Percentiles rank a stretch among this genome's conserved stretches.
Evolutionary conservation across 2,329 filamentous ascomycete species (phyloP).

Genomic region (Cladosporium sp.): DNA sequence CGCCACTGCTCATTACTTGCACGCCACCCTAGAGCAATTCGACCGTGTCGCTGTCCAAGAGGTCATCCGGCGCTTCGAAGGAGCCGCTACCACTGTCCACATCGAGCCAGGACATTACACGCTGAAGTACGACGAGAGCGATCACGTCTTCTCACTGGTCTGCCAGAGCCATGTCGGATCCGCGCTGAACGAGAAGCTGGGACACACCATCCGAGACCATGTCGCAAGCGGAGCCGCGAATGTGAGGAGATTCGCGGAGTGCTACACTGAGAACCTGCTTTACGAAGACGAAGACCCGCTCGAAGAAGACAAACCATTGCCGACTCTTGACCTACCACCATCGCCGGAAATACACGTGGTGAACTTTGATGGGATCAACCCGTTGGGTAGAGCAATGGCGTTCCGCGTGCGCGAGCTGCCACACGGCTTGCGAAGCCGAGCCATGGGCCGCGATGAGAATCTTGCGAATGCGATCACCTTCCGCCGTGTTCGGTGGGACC

Average conservation of each 20-base stretch:
- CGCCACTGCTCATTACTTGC: constrained; percentile 24
- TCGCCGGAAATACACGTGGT: constrained; percentile 21
- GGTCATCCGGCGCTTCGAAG: constrained; percentile 3
- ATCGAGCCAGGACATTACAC: constrained; percentile 24
- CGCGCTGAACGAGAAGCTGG: background rate
- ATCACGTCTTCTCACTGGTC: constrained; percentile 10
- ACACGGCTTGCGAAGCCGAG: constrained; percentile 4
- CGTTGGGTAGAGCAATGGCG: constrained; percentile 15
- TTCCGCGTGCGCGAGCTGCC: constrained; percentile 23
- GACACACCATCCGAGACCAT: background rate
- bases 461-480: constrained; percentile 2
- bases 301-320: background rate
- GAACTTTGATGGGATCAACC: constrained; percentile 18
- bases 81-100: constrained; percentile 29
- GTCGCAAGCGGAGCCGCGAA: background rate
- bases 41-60: constrained; percentile 19
- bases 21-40: constrained; percentile 32
- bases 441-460: background rate
- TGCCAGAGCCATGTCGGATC: background rate
- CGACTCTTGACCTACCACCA: background rate
- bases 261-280: constrained; percentile 24
- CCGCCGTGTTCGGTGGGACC: constrained; percentile 24
- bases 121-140: constrained; percentile 5
- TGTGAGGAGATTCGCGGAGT: constrained; percentile 26
- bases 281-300: constrained; percentile 16